These are phyloP conservation scores for Tulasnella sp. DNA, from an alignment of 768 basidiomycete species.

Conservation along the genomic window DNA sequence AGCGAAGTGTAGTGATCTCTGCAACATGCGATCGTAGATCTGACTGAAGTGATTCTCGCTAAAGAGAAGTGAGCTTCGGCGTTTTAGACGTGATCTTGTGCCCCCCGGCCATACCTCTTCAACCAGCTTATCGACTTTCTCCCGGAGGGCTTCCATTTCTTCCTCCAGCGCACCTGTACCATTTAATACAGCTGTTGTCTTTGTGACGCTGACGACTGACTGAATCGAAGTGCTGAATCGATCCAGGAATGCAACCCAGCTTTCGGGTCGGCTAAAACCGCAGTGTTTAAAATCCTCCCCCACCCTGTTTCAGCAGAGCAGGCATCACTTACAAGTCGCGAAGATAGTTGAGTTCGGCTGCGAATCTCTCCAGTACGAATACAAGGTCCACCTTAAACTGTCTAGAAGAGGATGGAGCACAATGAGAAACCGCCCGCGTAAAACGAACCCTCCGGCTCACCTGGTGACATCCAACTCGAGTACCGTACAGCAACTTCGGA, in stretches of 20 bases:
- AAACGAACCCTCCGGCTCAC: conserved; percentile 48
- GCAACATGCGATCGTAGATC: conserved; percentile 64
- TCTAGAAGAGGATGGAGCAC: conserved; percentile 46
- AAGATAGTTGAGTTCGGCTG: conserved; percentile 59
- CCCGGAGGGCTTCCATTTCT: conserved; percentile 63
- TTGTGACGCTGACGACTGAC: conserved; percentile 66
- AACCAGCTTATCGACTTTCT: conserved; percentile 63
- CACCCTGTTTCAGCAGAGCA: not conserved
- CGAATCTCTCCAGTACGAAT: conserved; percentile 64
- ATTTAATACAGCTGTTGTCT: conserved; percentile 53
- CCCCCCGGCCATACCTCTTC: conserved; percentile 57
- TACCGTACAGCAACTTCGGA: conserved; percentile 59
- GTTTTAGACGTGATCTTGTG: not conserved
- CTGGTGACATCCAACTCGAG: conserved; percentile 62
- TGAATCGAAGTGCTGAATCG: conserved; percentile 63
- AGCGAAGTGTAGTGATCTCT: conserved; percentile 66
- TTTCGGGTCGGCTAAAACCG: conserved; percentile 57
- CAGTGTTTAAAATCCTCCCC: conserved; percentile 31
- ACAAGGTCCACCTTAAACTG: conserved; percentile 64
- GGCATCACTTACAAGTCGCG: conserved; percentile 64
- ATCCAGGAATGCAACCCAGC: conserved; percentile 66
- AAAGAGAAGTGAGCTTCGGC: not conserved
- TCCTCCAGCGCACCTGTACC: conserved; percentile 56
- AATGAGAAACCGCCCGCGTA: not conserved
- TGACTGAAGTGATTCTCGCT: not conserved